Conservation (phyloP, 2,329 filamentous ascomycete species). For the Aspergillus pseudotamarii region DNA sequence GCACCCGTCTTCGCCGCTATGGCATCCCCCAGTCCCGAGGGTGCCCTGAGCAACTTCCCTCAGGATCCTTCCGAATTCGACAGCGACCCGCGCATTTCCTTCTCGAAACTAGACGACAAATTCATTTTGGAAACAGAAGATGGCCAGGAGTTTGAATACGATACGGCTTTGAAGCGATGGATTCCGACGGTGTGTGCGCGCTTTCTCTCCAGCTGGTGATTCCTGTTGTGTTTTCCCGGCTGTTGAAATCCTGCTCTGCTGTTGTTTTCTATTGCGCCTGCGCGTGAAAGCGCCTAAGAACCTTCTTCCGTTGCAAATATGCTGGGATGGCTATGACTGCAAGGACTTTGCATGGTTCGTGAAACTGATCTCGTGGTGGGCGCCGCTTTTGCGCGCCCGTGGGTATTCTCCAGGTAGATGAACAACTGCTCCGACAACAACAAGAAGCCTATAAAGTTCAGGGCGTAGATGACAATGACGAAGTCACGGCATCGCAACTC, state of each 20-base stretch:
- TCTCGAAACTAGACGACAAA: slow-evolving; percentile 78
- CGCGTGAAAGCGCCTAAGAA: slow-evolving; percentile 5
- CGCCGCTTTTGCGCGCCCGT: slow-evolving; percentile 30
- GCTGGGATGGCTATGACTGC: slow-evolving; percentile 18
- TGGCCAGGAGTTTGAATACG: slow-evolving; percentile 83
- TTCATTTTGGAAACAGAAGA: slow-evolving; percentile 83
- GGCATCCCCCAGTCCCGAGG: slow-evolving; percentile 26
- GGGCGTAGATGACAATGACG: slow-evolving; percentile 61
- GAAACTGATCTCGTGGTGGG: slow-evolving; percentile 38
- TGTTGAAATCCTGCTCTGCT: slow-evolving; percentile 18
- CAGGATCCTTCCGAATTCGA: slow-evolving; percentile 69
- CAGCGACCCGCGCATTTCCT: slow-evolving; percentile 79
- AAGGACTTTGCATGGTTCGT: slow-evolving; percentile 27
- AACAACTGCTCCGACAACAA: slow-evolving; percentile 63
- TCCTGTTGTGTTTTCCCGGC: slow-evolving; percentile 15
- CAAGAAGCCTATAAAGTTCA: slow-evolving; percentile 62
- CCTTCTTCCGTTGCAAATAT: slow-evolving; percentile 19
- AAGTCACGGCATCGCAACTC: slow-evolving; percentile 44
- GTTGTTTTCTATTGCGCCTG: slow-evolving; percentile 5
- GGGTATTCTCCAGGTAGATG: slow-evolving; percentile 56
- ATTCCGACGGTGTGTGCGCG: slow-evolving; percentile 60
- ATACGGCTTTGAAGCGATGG: slow-evolving; percentile 73
- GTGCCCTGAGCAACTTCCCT: slow-evolving; percentile 46
- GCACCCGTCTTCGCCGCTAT: slow-evolving; percentile 16
- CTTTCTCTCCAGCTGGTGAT: slow-evolving; percentile 21